Percentiles rank a stretch among this genome's conserved stretches.
phyloP scores from a whole-genome alignment of 371 early-diverging fungal genomes.

The Phascolomyces articulosus region DNA sequence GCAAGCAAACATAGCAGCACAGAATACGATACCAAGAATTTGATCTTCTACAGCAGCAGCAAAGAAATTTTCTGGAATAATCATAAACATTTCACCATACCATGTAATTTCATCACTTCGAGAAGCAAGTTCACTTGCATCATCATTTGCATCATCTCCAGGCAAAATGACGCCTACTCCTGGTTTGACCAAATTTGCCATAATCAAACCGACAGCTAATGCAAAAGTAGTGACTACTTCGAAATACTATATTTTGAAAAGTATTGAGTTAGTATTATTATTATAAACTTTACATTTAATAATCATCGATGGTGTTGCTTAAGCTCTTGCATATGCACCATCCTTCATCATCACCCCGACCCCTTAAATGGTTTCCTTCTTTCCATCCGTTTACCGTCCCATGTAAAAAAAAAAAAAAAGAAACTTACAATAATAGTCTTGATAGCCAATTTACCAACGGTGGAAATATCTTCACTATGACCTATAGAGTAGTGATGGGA shows the following conservation, averaged over 20 bases:
- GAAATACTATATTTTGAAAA: constrained; percentile 50
- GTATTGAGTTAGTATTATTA: background rate
- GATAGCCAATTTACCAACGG: constrained; percentile 69
- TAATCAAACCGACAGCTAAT: constrained; percentile 68
- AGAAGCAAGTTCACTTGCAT: constrained; percentile 22
- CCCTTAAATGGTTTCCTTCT: no score
- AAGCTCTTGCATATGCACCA: no score
- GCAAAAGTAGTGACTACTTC: constrained; percentile 73
- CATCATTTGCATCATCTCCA: constrained; percentile 20
- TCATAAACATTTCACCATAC: constrained; percentile 55
- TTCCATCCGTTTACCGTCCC: background rate
- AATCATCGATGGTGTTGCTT: no score
- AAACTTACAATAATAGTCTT: constrained; percentile 60
- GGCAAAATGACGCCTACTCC: constrained; percentile 47
- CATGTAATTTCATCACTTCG: constrained; percentile 52
- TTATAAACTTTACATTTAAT: no score
- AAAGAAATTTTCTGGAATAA: constrained; percentile 64
- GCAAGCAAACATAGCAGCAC: constrained; percentile 72
- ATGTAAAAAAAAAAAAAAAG: background rate
- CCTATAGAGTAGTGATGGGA: constrained; percentile 45
- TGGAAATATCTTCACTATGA: constrained; percentile 72
- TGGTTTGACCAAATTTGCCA: constrained; percentile 71
- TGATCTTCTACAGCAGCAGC: constrained; percentile 51
- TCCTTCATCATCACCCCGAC: no score
- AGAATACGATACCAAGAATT: constrained; percentile 71